phyloP scores from a whole-genome alignment of 169 alveolate species.

The Cyclospora cayetanensis region DNA sequence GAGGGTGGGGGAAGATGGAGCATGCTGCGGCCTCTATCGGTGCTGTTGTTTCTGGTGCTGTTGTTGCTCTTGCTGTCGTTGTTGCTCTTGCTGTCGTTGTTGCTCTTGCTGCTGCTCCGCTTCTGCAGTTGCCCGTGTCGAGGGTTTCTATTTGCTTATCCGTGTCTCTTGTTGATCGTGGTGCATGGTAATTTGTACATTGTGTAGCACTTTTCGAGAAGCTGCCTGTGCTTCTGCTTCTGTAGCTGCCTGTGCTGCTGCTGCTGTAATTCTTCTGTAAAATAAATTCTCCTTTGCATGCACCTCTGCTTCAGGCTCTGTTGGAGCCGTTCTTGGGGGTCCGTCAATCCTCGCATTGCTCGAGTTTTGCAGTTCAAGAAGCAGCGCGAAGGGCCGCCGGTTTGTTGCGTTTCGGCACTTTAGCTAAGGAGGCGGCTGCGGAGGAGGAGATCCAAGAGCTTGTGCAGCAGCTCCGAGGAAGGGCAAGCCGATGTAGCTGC shows the following conservation, averaged over 20 bases:
- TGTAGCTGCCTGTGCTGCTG: not conserved
- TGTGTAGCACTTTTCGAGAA: too few relatives aligned
- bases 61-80: not conserved
- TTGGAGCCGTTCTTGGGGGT: constrained; percentile 50
- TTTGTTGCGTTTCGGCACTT: constrained; percentile 47
- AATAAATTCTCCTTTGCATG: too few relatives aligned
- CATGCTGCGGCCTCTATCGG: too few relatives aligned
- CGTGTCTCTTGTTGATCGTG: too few relatives aligned
- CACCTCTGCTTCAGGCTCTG: constrained; percentile 35
- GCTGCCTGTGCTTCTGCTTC: constrained; percentile 6
- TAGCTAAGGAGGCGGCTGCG: constrained; percentile 34
- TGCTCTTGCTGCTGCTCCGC: not conserved
- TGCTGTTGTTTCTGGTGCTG: constrained; percentile 11
- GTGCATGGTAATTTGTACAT: too few relatives aligned
- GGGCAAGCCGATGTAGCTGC: constrained; percentile 46
- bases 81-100: not conserved
- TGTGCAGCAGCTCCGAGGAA: constrained; percentile 17
- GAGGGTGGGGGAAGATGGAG: too few relatives aligned
- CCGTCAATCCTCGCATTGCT: not conserved
- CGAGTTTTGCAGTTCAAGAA: not conserved
- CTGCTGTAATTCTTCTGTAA: not conserved
- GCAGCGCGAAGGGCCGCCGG: not conserved
- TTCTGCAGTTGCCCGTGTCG: too few relatives aligned
- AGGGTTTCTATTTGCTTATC: too few relatives aligned
- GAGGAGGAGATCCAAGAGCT: constrained; percentile 13